Percentiles rank a stretch among this genome's conserved stretches.
These are phyloP conservation scores for Coccomyxa sp. DNA, from an alignment of 139 green algal genomes.

Conservation along the genomic window DNA sequence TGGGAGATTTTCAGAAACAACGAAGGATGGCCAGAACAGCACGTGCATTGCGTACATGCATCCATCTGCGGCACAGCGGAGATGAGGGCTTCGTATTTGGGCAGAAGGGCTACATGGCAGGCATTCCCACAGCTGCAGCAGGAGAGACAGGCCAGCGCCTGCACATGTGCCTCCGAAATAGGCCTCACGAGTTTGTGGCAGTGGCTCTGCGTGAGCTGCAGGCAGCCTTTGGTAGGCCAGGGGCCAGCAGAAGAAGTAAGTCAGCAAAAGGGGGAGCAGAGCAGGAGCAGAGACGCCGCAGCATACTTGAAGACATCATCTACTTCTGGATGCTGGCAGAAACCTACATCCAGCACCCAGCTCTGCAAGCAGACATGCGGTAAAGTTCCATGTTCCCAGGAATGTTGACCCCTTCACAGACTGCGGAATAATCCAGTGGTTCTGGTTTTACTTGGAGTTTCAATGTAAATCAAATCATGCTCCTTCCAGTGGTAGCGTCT, in stretches of 20 bases:
- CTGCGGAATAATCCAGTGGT: not conserved
- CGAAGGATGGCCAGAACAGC: no score
- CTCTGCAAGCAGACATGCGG: conserved; percentile 12
- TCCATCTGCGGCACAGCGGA: not conserved
- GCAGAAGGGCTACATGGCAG: not conserved
- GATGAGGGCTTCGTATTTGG: not conserved
- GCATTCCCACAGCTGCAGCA: conserved; percentile 10
- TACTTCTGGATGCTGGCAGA: conserved; percentile 23
- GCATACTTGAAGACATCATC: conserved; percentile 15
- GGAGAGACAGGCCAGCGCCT: conserved; percentile 1
- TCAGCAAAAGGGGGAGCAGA: not conserved
- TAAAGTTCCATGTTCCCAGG: not conserved
- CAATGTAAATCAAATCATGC: not conserved
- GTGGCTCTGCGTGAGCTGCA: not conserved
- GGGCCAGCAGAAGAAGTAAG: not conserved
- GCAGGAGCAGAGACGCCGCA: not conserved
- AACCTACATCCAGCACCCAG: conserved; percentile 9
- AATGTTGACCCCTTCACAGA: not conserved
- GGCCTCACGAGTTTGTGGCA: conserved; percentile 11
- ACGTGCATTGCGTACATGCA: no score
- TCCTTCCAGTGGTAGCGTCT: no score
- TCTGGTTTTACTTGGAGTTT: not conserved
- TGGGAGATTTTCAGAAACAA: no score
- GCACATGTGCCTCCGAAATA: not conserved
- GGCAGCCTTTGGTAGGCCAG: not conserved